Percentiles rank a stretch among this genome's conserved stretches.
Evolutionary conservation across 2,329 filamentous ascomycete genomes (phyloP).

Genomic region (Penicillium griseofulvum): DNA sequence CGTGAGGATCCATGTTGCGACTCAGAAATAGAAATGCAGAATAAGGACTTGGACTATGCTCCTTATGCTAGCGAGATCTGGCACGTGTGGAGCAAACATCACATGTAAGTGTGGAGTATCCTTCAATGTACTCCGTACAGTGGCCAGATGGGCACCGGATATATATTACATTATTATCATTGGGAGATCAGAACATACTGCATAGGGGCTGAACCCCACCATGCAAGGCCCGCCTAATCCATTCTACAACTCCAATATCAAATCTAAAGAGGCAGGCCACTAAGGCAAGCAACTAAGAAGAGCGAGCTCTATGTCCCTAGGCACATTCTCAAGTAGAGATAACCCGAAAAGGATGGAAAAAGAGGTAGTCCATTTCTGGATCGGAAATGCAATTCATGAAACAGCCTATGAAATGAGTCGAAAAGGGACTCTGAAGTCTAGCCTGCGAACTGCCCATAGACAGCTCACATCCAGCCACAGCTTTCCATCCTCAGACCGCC

Average conservation of each 20-base stretch:
- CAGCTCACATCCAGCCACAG: slow-evolving; percentile 18
- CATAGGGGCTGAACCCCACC: background rate
- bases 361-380: slow-evolving; percentile 20
- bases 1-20: background rate
- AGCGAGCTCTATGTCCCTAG: background rate
- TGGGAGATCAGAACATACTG: background rate
- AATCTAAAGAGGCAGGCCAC: background rate
- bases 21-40: background rate
- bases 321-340: background rate
- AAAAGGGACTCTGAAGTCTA: slow-evolving; percentile 20
- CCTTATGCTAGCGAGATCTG: background rate
- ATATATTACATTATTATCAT: background rate
- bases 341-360: slow-evolving; percentile 1
- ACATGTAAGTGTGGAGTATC: background rate
- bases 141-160: background rate
- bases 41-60: background rate
- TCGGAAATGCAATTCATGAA: slow-evolving; percentile 29
- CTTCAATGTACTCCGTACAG: background rate
- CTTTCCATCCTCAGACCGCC: slow-evolving; percentile 24
- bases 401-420: slow-evolving; percentile 27
- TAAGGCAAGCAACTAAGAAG: background rate
- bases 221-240: background rate
- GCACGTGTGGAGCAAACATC: background rate
- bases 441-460: slow-evolving; percentile 8
- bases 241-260: background rate